Evolutionary conservation across 176 grass and related monocot species (phyloP).

Genomic region (bread wheat (Triticum aestivum)): IWGSC_CS_RefSeq_v2.1 NC_057798.1:174614111-174614610

Average conservation of each 20-base stretch:
- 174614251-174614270: not conserved
- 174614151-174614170: not conserved
- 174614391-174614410: not conserved
- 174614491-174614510: not conserved
- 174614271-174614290: not conserved
- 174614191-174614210: not conserved
- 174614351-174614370: not conserved
- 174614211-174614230: not conserved
- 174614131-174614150: not conserved
- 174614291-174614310: not conserved
- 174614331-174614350: not conserved
- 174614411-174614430: constrained; percentile 85
- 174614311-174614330: not conserved
- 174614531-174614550: no score
- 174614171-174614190: not conserved
- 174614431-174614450: constrained; percentile 85
- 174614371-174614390: not conserved
- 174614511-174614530: not conserved
- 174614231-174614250: not conserved
- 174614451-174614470: not conserved
- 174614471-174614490: not conserved
- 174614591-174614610: no score
- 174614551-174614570: no score
- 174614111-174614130: not conserved
- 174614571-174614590: no score